Percentiles rank a stretch among this genome's conserved stretches.
phyloP scores from a whole-genome alignment of 2,329 filamentous ascomycete genomes.

The Fonsecaea monophora region DNA sequence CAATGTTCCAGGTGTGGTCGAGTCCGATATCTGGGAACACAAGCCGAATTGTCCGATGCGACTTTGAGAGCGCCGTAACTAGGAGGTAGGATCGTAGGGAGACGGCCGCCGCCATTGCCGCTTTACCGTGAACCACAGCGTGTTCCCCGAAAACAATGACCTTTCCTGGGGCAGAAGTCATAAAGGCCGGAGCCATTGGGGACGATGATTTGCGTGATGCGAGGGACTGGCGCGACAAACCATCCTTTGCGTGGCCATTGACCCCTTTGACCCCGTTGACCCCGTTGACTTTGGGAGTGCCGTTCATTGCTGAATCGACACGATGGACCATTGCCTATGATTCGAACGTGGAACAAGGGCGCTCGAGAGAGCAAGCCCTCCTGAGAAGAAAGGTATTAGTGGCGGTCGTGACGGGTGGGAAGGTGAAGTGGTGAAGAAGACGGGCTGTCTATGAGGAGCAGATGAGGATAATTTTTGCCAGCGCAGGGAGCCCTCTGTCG shows the following conservation, averaged over 20 bases:
- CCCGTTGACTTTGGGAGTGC: constrained; percentile 32
- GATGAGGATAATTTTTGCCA: constrained; percentile 4
- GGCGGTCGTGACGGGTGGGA: constrained; percentile 3
- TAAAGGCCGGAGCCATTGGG: constrained; percentile 82
- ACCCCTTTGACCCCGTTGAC: constrained; percentile 34
- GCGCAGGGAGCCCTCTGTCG: constrained; percentile 1
- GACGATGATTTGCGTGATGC: constrained; percentile 55
- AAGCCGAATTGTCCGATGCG: constrained; percentile 82
- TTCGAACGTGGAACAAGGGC: background rate
- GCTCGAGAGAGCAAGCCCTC: constrained; percentile 1
- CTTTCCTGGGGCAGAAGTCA: constrained; percentile 97
- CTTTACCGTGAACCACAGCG: constrained; percentile 96
- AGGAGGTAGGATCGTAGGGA: constrained; percentile 95
- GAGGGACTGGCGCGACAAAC: constrained; percentile 19
- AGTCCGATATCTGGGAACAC: constrained; percentile 91
- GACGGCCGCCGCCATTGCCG: constrained; percentile 92
- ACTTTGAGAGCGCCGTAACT: constrained; percentile 92
- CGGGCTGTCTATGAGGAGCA: background rate
- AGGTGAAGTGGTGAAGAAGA: background rate
- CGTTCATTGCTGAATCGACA: constrained; percentile 32
- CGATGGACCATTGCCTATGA: constrained; percentile 27
- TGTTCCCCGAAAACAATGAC: constrained; percentile 99
- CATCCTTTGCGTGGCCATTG: constrained; percentile 36
- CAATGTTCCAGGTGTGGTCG: constrained; percentile 91
- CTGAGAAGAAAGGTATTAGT: background rate